phyloP scores from a whole-genome alignment of 768 basidiomycete genomes.

The Psilocybe sp. region DNA sequence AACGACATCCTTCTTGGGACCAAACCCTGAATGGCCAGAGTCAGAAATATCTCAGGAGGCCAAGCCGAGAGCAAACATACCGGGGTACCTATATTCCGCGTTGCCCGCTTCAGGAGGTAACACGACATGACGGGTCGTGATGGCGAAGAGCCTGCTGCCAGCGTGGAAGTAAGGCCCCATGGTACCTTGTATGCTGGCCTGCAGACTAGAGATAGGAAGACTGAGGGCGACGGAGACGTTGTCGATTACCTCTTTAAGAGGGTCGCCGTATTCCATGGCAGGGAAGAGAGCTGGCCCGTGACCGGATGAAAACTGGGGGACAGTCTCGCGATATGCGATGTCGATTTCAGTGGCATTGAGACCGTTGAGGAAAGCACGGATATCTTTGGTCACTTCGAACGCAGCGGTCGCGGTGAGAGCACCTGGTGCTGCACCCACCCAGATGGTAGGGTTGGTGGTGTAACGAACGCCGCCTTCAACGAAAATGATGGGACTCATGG shows the following conservation, averaged over 20 bases:
- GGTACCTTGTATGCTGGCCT: conserved; percentile 31
- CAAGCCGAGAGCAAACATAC: conserved; percentile 23
- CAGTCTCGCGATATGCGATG: conserved; percentile 23
- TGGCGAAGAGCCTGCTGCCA: conserved; percentile 25
- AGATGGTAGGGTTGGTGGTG: conserved; percentile 31
- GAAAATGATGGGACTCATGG: conserved; percentile 21
- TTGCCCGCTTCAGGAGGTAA: conserved; percentile 25
- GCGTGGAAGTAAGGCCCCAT: conserved; percentile 31
- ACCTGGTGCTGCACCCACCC: conserved; percentile 36
- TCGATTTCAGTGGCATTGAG: conserved; percentile 31
- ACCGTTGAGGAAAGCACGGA: conserved; percentile 29
- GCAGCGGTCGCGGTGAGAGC: conserved; percentile 26
- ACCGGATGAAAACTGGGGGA: conserved; percentile 7
- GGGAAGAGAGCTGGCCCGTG: conserved; percentile 28
- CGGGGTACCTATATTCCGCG: conserved; percentile 19
- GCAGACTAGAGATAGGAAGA: conserved; percentile 27
- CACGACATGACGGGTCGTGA: conserved; percentile 32
- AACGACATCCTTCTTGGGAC: conserved; percentile 35
- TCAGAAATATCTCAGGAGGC: conserved; percentile 25
- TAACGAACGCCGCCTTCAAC: conserved; percentile 20
- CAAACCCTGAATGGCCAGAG: conserved; percentile 15
- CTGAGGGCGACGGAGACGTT: conserved; percentile 32
- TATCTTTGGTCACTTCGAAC: conserved; percentile 24
- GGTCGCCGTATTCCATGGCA: conserved; percentile 24
- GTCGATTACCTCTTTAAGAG: conserved; percentile 33